Conservation (phyloP, 2,329 filamentous ascomycete species). For the Fusarium agapanthi region DNA sequence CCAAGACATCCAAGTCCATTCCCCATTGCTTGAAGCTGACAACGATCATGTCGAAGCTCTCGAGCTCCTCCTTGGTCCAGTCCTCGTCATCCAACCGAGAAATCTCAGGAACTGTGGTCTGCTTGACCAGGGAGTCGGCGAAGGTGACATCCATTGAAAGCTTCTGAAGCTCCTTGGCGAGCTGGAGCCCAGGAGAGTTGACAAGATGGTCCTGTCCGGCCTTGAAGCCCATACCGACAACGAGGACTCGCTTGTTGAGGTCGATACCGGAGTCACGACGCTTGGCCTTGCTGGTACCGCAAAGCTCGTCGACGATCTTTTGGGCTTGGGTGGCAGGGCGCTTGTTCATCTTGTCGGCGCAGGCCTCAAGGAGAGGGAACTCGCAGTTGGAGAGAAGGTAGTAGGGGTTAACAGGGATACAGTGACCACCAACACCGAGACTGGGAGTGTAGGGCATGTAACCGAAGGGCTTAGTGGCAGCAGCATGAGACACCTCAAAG, state of each 20-base stretch:
- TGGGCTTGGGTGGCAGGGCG: slow-evolving; percentile 45
- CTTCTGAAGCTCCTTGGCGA: slow-evolving; percentile 22
- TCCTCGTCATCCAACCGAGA: slow-evolving; percentile 16
- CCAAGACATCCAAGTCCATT: slow-evolving; percentile 28
- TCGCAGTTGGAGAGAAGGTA: slow-evolving; percentile 58
- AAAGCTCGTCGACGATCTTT: not conserved
- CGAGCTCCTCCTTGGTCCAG: slow-evolving; percentile 26
- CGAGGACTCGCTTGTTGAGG: slow-evolving; percentile 17
- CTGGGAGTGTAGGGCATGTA: slow-evolving; percentile 58
- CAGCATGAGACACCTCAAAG: slow-evolving; percentile 58
- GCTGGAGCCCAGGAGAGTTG: slow-evolving; percentile 30
- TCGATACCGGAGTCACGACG: slow-evolving; percentile 19
- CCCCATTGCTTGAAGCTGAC: slow-evolving; percentile 23
- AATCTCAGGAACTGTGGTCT: slow-evolving; percentile 25
- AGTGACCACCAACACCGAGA: slow-evolving; percentile 63
- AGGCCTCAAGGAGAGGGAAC: slow-evolving; percentile 56
- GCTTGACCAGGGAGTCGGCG: slow-evolving; percentile 32
- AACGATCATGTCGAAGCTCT: slow-evolving; percentile 31
- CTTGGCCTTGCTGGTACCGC: not conserved
- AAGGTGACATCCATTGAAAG: slow-evolving; percentile 28
- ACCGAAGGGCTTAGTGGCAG: slow-evolving; percentile 61
- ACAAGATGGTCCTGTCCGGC: slow-evolving; percentile 35
- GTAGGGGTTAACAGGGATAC: slow-evolving; percentile 64
- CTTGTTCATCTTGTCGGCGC: slow-evolving; percentile 52
- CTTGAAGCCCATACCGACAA: slow-evolving; percentile 37